A percentile compares a stretch with the other conserved stretches of the same genome.
Evolutionary conservation across 2,329 filamentous ascomycete species (phyloP).

Genomic region (Colletotrichum costaricense): DNA sequence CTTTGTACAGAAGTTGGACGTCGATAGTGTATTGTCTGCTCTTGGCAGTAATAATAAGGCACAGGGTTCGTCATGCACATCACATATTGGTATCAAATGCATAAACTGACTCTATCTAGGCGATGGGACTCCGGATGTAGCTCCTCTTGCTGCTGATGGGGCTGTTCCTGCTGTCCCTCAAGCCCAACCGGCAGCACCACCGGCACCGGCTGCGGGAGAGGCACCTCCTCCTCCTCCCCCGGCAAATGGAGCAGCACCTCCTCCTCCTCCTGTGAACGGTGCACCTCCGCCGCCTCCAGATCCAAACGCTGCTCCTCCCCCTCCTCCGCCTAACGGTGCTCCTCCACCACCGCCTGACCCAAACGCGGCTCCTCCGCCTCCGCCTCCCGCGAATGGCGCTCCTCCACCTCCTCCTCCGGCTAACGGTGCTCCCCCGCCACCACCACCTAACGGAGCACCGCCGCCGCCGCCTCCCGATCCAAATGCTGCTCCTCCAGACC

Average conservation of each 20-base stretch:
- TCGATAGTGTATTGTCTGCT: conserved; percentile 8
- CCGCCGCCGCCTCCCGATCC: neutral
- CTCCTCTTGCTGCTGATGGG: conserved; percentile 22
- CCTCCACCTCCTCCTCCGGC: neutral
- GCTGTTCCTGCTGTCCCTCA: neutral
- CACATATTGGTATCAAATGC: neutral
- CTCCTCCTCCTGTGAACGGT: conserved; percentile 1
- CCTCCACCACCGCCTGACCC: conserved; percentile 5
- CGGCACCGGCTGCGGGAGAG: neutral
- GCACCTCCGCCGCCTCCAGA: conserved; percentile 2
- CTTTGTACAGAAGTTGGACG: conserved; percentile 18
- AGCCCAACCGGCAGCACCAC: neutral
- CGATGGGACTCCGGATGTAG: neutral
- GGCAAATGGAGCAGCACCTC: neutral
- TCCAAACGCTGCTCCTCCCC: conserved; percentile 8
- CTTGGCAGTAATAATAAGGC: neutral
- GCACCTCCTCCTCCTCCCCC: neutral
- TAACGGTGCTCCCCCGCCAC: neutral
- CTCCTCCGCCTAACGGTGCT: neutral
- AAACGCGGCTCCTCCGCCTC: conserved; percentile 7
- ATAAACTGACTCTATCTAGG: neutral
- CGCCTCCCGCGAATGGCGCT: neutral
- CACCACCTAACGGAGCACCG: neutral
- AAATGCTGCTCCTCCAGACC: neutral
- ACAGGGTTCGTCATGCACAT: neutral